Evolutionary conservation across 176 grass and related monocot species (phyloP).

Genomic region (Ampelocalamus luodianensis): DNA sequence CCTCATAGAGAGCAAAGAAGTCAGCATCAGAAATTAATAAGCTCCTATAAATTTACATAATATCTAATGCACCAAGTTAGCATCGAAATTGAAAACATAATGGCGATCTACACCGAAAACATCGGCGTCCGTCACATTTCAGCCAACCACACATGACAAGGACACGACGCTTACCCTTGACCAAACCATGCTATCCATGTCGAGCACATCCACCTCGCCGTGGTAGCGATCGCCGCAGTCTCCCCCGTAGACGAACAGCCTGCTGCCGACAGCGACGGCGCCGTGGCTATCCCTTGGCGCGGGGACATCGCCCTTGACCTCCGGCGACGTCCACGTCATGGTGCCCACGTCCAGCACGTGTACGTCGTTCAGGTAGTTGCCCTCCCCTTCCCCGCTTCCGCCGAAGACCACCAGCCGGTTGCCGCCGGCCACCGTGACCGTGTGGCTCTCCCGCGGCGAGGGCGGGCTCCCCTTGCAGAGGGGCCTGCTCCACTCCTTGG

Average conservation of each 20-base stretch:
- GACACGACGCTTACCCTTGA: conserved; percentile 69
- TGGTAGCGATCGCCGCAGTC: conserved; percentile 92
- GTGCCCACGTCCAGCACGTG: conserved; percentile 73
- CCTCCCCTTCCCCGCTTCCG: conserved; percentile 89
- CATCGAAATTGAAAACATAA: conserved; percentile 35
- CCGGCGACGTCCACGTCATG: conserved; percentile 84
- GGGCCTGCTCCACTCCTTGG: conserved; percentile 78
- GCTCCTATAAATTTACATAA: not conserved
- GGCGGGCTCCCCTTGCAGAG: conserved; percentile 68
- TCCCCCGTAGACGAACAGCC: conserved; percentile 81
- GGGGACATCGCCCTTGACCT: conserved; percentile 58
- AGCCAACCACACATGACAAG: conserved; percentile 36
- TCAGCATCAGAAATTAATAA: conserved; percentile 26
- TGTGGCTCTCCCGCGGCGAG: conserved; percentile 86
- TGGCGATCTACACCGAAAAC: conserved; percentile 33
- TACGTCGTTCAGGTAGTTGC: conserved; percentile 93
- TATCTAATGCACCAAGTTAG: conserved; percentile 15
- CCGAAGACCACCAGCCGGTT: conserved; percentile 81
- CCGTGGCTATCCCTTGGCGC: conserved; percentile 91
- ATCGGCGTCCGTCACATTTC: conserved; percentile 35
- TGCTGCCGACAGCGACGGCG: conserved; percentile 61
- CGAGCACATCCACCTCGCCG: conserved; percentile 90
- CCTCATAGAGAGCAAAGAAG: not conserved
- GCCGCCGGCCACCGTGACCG: conserved; percentile 56
- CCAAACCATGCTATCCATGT: conserved; percentile 81